These are phyloP conservation scores for Hamigera avellanea DNA, from an alignment of 495 filamentous ascomycete genomes.

Conservation along the genomic window DNA sequence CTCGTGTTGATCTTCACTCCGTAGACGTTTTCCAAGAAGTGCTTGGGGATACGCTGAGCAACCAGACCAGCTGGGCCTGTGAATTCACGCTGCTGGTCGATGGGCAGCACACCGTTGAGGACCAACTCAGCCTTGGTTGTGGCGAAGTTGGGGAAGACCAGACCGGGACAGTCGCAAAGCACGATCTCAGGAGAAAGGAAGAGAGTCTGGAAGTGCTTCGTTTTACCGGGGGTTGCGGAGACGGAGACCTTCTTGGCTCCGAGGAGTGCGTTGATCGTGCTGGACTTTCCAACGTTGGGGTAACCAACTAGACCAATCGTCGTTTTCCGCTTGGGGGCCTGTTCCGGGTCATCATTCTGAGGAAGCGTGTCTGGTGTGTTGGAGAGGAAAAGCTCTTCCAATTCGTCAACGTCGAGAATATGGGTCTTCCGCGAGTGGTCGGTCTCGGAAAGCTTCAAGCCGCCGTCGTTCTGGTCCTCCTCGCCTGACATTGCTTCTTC, in stretches of 20 bases:
- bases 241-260: constrained; percentile 98
- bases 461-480: constrained; percentile 23
- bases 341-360: constrained; percentile 24
- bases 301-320: constrained; percentile 94
- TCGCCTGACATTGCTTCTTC: constrained; percentile 15
- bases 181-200: constrained; percentile 81
- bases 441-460: constrained; percentile 12
- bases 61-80: constrained; percentile 80
- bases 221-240: constrained; percentile 94
- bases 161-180: constrained; percentile 95
- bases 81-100: constrained; percentile 93
- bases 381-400: constrained; percentile 78
- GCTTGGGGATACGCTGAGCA: constrained; percentile 80
- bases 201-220: constrained; percentile 99
- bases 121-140: constrained; percentile 95
- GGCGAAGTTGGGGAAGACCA: constrained; percentile 97
- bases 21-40: constrained; percentile 84
- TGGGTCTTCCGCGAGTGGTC: constrained; percentile 44
- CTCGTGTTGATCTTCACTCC: constrained; percentile 78
- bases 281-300: constrained; percentile 98
- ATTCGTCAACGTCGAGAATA: constrained; percentile 83
- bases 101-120: constrained; percentile 88
- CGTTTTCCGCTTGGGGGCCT: constrained; percentile 45
- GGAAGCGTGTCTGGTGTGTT: constrained; percentile 46
- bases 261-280: constrained; percentile 95